A percentile compares a stretch with the other conserved stretches of the same genome.
Conservation (phyloP, 345 rosid genomes). For the Brassica cretica region DNA sequence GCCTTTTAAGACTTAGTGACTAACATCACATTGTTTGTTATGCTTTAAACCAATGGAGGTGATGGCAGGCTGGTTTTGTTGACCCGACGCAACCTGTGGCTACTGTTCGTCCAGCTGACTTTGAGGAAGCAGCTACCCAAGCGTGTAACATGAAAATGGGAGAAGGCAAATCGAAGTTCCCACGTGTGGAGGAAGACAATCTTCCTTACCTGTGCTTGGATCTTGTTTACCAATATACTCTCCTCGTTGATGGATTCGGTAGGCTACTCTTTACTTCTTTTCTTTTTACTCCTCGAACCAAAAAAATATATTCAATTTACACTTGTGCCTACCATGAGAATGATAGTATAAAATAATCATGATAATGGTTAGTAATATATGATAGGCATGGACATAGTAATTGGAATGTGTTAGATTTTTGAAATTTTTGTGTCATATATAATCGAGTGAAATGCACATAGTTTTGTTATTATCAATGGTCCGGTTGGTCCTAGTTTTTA, state of each 20-base stretch:
- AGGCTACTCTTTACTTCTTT: constrained; percentile 29
- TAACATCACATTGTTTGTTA: background rate
- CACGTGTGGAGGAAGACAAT: constrained; percentile 50
- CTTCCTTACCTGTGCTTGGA: constrained; percentile 91
- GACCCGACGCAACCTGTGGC: constrained; percentile 67
- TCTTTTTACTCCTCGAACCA: background rate
- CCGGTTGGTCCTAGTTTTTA: background rate
- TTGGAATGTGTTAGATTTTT: background rate
- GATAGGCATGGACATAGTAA: background rate
- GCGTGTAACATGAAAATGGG: constrained; percentile 78
- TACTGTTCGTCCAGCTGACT: constrained; percentile 66
- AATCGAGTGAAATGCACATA: background rate
- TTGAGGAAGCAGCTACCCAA: constrained; percentile 71
- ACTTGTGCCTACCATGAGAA: background rate
- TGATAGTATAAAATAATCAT: background rate
- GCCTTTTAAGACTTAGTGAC: background rate
- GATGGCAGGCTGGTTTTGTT: constrained; percentile 74
- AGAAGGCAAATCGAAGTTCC: constrained; percentile 56
- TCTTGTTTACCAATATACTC: constrained; percentile 80
- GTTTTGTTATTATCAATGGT: background rate
- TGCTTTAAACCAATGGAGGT: background rate
- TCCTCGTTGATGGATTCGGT: constrained; percentile 95
- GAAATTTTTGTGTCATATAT: background rate
- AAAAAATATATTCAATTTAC: background rate
- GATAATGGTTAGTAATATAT: background rate